phyloP scores from a whole-genome alignment of 2,329 filamentous ascomycete genomes.

The Clonostachys byssicola region DNA sequence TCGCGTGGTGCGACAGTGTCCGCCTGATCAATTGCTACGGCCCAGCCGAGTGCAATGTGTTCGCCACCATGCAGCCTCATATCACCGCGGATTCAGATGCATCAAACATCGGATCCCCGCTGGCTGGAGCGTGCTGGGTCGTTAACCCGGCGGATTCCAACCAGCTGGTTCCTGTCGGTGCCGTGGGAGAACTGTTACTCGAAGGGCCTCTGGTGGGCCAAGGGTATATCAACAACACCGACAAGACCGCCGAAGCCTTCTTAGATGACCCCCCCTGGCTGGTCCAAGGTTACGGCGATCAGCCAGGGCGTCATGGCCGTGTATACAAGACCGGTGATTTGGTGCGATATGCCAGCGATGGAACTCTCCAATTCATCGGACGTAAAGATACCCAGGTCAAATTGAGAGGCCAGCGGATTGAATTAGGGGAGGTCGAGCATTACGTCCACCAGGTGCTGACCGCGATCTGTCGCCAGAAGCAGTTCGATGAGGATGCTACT shows the following conservation, averaged over 20 bases:
- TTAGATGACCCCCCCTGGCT: conserved; percentile 39
- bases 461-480: no score
- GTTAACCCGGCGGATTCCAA: conserved; percentile 6
- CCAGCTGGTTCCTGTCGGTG: conserved; percentile 13
- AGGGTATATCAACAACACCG: conserved; percentile 47
- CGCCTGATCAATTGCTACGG: background rate
- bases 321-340: conserved; percentile 11
- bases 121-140: no score
- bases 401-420: conserved; percentile 10
- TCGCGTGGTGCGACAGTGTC: background rate
- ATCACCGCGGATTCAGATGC: no score
- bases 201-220: conserved; percentile 48
- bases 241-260: conserved; percentile 45
- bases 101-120: no score
- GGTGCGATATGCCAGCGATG: conserved; percentile 5
- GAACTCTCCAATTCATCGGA: conserved; percentile 9
- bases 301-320: conserved; percentile 55
- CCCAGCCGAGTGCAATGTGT: background rate
- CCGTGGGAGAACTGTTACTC: conserved; percentile 36
- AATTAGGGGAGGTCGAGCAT: conserved; percentile 10
- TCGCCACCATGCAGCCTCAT: conserved; percentile 2
- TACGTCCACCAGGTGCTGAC: no score
- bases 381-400: no score
- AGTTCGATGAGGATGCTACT: no score
- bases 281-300: no score